A percentile compares a stretch with the other conserved stretches of the same genome.
Evolutionary conservation across 768 basidiomycete species (phyloP).

Genomic region (Mycena olivaceomarginata): DNA sequence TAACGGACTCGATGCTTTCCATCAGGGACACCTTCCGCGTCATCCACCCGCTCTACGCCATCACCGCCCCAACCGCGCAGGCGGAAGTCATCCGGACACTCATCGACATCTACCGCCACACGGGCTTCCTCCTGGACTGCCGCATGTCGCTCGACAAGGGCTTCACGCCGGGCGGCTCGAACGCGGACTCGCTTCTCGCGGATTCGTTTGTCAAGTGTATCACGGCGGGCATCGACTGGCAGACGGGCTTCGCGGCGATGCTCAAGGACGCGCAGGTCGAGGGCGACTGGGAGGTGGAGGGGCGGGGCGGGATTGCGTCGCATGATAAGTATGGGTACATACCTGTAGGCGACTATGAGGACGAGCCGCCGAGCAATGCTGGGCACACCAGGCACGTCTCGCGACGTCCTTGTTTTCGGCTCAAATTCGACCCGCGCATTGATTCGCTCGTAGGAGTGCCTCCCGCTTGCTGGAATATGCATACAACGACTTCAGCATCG

Average conservation of each 20-base stretch:
- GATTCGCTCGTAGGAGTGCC: slow-evolving; percentile 28
- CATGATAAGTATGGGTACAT: slow-evolving; percentile 29
- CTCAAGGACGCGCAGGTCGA: slow-evolving; percentile 42
- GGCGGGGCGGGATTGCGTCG: slow-evolving; percentile 33
- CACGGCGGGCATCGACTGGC: slow-evolving; percentile 49
- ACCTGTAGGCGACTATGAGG: slow-evolving; percentile 28
- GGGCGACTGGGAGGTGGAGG: slow-evolving; percentile 41
- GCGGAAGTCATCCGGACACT: slow-evolving; percentile 50
- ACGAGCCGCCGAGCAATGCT: slow-evolving; percentile 39
- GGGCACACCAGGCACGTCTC: slow-evolving; percentile 27
- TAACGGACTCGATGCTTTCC: not conserved
- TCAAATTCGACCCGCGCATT: not conserved
- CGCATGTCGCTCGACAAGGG: slow-evolving; percentile 53
- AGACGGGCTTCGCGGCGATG: slow-evolving; percentile 48
- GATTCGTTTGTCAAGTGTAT: slow-evolving; percentile 52
- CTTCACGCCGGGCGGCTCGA: slow-evolving; percentile 52
- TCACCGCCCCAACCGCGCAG: slow-evolving; percentile 40
- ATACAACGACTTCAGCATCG: slow-evolving; percentile 44
- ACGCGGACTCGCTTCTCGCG: slow-evolving; percentile 50
- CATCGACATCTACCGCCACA: slow-evolving; percentile 51
- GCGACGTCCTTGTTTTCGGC: not conserved
- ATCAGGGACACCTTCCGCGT: slow-evolving; percentile 44
- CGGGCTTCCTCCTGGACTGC: slow-evolving; percentile 51
- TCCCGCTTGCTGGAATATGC: slow-evolving; percentile 44
- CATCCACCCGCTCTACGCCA: slow-evolving; percentile 39